Evolutionary conservation across 768 basidiomycete genomes (phyloP).

Genomic region (Arthromyces matolae): DNA sequence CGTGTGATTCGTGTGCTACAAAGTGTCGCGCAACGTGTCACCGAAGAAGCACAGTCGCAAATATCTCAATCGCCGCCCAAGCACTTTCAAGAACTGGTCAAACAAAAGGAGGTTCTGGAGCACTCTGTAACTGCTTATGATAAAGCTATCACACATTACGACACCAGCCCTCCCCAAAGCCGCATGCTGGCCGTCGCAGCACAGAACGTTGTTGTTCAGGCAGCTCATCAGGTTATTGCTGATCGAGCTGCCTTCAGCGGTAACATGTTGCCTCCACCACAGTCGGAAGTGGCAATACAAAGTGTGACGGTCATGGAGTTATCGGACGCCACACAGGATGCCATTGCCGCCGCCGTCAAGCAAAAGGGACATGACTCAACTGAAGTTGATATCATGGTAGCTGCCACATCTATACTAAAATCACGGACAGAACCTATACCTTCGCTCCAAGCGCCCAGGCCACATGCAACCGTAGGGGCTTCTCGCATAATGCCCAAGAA

Average conservation of each 20-base stretch:
- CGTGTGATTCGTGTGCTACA: conserved; percentile 78
- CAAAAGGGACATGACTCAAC: conserved; percentile 68
- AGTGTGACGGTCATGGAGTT: conserved; percentile 50
- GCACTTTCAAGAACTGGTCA: conserved; percentile 64
- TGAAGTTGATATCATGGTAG: conserved; percentile 78
- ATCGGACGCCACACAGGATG: conserved; percentile 52
- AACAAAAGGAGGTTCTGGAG: conserved; percentile 76
- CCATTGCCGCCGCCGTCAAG: conserved; percentile 80
- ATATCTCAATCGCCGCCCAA: conserved; percentile 48
- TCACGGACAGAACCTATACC: conserved; percentile 30
- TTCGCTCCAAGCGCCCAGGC: conserved; percentile 17
- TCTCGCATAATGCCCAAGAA: conserved; percentile 20
- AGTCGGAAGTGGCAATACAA: conserved; percentile 41
- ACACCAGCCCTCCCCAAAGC: conserved; percentile 47
- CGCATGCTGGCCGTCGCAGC: conserved; percentile 70
- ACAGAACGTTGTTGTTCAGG: conserved; percentile 78
- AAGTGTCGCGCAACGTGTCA: conserved; percentile 73
- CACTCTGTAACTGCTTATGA: conserved; percentile 73
- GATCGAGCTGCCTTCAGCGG: conserved; percentile 41
- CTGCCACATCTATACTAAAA: conserved; percentile 54
- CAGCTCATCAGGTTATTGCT: conserved; percentile 64
- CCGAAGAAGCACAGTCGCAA: conserved; percentile 68
- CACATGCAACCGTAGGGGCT: conserved; percentile 18
- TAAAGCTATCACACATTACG: conserved; percentile 49
- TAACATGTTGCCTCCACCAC: conserved; percentile 30